phyloP scores from a whole-genome alignment of 2,329 filamentous ascomycete species.

The Bisporella sp. region DNA sequence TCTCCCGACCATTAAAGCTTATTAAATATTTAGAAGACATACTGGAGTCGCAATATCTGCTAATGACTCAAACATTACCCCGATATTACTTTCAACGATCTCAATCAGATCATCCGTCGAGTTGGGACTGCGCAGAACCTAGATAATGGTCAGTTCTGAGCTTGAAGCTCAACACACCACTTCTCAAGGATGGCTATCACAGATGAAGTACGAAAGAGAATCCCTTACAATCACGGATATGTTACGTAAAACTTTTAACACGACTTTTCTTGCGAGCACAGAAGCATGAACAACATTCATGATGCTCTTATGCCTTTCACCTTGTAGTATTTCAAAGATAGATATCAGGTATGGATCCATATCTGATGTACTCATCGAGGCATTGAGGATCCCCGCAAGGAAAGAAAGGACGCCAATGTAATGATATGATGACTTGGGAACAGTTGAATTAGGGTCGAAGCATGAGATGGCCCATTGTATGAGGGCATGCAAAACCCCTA shows the following conservation, averaged over 20 bases:
- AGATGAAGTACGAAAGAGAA: no score
- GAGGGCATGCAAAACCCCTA: constrained; percentile 62
- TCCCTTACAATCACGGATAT: constrained; percentile 53
- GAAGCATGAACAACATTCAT: constrained; percentile 57
- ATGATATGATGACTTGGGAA: constrained; percentile 53
- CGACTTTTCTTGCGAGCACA: constrained; percentile 71
- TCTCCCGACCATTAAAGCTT: constrained; percentile 49
- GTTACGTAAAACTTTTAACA: constrained; percentile 79
- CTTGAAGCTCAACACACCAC: not conserved
- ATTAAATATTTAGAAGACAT: not conserved
- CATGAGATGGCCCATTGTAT: constrained; percentile 63
- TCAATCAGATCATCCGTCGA: constrained; percentile 27
- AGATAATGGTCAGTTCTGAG: not conserved
- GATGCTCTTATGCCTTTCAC: constrained; percentile 39
- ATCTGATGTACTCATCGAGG: constrained; percentile 66
- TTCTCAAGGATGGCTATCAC: not conserved
- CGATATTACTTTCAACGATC: constrained; percentile 73
- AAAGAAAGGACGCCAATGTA: constrained; percentile 76
- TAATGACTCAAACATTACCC: constrained; percentile 69
- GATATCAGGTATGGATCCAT: constrained; percentile 58
- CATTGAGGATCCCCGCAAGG: constrained; percentile 63
- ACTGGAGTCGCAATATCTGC: constrained; percentile 89
- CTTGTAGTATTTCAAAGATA: constrained; percentile 60
- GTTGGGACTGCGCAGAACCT: constrained; percentile 9
- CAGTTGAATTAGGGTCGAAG: constrained; percentile 36